Evolutionary conservation across 73 alveolate genomes (phyloP).

Genomic region (Halteria grandinella): DNA sequence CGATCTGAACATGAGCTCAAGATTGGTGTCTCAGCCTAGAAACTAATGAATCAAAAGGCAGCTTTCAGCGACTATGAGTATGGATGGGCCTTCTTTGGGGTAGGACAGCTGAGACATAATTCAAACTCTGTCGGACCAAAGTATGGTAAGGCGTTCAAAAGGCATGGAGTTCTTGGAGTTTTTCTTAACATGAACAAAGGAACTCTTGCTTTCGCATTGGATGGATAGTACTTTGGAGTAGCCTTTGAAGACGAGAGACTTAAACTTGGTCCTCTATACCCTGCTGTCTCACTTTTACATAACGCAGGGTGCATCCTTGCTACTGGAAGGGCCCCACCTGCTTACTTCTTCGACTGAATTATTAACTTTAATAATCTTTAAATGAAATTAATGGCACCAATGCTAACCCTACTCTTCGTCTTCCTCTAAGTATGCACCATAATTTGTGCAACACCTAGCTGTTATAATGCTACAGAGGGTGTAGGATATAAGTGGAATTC

Average conservation of each 20-base stretch:
- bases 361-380: no score
- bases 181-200: constrained; percentile 78
- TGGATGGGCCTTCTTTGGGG: constrained; percentile 80
- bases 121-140: constrained; percentile 63
- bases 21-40: constrained; percentile 65
- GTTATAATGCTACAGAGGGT: no score
- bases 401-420: no score
- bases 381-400: no score
- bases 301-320: constrained; percentile 71
- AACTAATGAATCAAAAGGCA: constrained; percentile 23
- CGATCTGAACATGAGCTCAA: constrained; percentile 75
- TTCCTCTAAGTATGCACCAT: no score
- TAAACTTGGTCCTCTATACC: constrained; percentile 70
- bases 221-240: constrained; percentile 68
- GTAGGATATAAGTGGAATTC: no score
- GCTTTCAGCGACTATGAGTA: constrained; percentile 69
- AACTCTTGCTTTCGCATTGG: constrained; percentile 59
- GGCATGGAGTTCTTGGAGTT: constrained; percentile 73
- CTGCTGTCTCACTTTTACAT: constrained; percentile 78
- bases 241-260: constrained; percentile 63
- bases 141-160: constrained; percentile 72
- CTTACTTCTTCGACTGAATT: constrained; percentile 57
- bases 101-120: constrained; percentile 74
- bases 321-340: constrained; percentile 76
- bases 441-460: no score